phyloP scores from a whole-genome alignment of 2,329 filamentous ascomycete genomes.

The Aspergillus novoparasiticus region DNA sequence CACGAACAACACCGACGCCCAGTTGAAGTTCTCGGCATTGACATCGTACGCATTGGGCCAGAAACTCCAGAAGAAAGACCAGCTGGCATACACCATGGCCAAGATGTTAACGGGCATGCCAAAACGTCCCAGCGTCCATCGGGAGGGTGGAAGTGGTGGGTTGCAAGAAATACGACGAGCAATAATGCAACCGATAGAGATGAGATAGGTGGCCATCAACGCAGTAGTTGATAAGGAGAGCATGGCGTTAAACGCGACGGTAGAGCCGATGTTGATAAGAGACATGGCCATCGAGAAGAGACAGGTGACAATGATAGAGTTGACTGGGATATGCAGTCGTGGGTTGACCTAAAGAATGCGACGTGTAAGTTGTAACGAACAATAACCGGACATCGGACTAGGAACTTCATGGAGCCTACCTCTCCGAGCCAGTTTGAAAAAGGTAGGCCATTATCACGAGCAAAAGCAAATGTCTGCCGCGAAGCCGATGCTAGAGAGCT shows the following conservation, averaged over 20 bases:
- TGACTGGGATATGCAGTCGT: constrained; percentile 45
- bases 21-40: constrained; percentile 51
- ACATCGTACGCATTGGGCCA: constrained; percentile 48
- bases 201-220: constrained; percentile 53
- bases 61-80: constrained; percentile 51
- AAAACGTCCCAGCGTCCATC: constrained; percentile 48
- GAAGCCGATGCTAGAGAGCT: constrained; percentile 42
- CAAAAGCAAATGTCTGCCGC: constrained; percentile 47
- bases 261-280: constrained; percentile 57
- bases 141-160: constrained; percentile 40
- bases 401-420: neutral
- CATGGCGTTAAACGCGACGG: constrained; percentile 56
- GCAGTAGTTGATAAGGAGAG: constrained; percentile 52
- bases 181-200: constrained; percentile 51
- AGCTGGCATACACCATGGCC: constrained; percentile 46
- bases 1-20: constrained; percentile 49
- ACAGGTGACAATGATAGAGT: constrained; percentile 38
- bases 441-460: constrained; percentile 48
- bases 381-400: neutral
- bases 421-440: constrained; percentile 43
- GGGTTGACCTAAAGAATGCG: constrained; percentile 30
- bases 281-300: constrained; percentile 41
- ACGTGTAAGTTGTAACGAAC: neutral
- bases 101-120: constrained; percentile 50
- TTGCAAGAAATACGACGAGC: constrained; percentile 42